Evolutionary conservation across 805 yeast species (phyloP).

Genomic region (Clavispora asparagi): DNA sequence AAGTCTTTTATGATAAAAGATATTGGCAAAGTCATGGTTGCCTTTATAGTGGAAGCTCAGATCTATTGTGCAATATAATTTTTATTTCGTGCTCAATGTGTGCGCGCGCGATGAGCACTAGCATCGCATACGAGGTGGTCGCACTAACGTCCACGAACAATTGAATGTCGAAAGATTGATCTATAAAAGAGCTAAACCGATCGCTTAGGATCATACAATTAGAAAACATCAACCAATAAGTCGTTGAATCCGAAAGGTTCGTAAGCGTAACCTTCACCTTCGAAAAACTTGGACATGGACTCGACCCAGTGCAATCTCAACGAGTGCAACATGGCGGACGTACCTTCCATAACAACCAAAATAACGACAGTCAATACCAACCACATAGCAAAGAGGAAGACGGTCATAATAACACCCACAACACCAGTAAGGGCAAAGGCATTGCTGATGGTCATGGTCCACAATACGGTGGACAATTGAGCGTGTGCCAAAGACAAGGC

Average conservation of each 20-base stretch:
- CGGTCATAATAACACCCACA: constrained; percentile 52
- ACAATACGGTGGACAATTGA: constrained; percentile 65
- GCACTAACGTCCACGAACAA: no score
- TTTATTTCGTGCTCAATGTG: not conserved
- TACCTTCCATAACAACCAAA: constrained; percentile 75
- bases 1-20: constrained; percentile 22
- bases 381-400: constrained; percentile 69
- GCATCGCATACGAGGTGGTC: no score
- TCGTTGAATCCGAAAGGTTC: constrained; percentile 60
- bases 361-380: constrained; percentile 64
- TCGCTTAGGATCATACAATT: not conserved
- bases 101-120: not conserved
- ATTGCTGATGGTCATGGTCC: constrained; percentile 69
- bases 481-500: constrained; percentile 76
- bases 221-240: constrained; percentile 13
- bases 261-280: constrained; percentile 69
- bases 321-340: constrained; percentile 76
- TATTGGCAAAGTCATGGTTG: constrained; percentile 12
- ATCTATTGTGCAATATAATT: no score
- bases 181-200: not conserved
- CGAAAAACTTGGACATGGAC: constrained; percentile 74
- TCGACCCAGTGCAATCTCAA: constrained; percentile 80
- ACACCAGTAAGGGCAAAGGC: constrained; percentile 54
- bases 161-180: no score
- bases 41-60: no score